Evolutionary conservation across 2,329 filamentous ascomycete species (phyloP).

Genomic region (Helotiales sp.): DNA sequence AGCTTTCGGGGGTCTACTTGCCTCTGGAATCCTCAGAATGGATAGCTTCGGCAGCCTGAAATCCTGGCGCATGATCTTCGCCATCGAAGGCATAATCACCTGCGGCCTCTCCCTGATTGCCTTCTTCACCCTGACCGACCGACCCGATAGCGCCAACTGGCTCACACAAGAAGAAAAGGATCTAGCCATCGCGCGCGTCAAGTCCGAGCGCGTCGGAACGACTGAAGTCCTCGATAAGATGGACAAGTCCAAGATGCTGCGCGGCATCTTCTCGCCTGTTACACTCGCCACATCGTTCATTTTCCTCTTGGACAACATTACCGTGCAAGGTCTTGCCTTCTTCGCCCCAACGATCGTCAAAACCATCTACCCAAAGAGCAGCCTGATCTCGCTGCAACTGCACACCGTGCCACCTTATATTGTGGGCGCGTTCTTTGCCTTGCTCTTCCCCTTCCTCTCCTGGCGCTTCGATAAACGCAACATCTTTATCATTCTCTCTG

Average conservation of each 20-base stretch:
- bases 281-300: constrained; percentile 60
- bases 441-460: constrained; percentile 64
- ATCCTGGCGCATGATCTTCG: constrained; percentile 73
- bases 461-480: constrained; percentile 65
- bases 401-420: constrained; percentile 74
- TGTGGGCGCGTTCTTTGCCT: constrained; percentile 69
- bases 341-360: constrained; percentile 73
- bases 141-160: constrained; percentile 71
- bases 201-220: constrained; percentile 68
- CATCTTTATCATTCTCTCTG: constrained; percentile 63
- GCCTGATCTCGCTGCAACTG: constrained; percentile 67
- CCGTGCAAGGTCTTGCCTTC: constrained; percentile 72
- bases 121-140: constrained; percentile 70
- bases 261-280: constrained; percentile 68
- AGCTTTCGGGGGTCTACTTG: constrained; percentile 72
- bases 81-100: constrained; percentile 72
- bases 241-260: constrained; percentile 61
- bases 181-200: constrained; percentile 68
- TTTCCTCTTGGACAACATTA: constrained; percentile 55
- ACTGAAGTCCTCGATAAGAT: constrained; percentile 68
- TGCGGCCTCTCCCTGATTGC: constrained; percentile 59
- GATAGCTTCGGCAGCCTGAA: constrained; percentile 55
- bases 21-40: constrained; percentile 66
- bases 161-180: constrained; percentile 68
- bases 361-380: constrained; percentile 66